A percentile compares a stretch with the other conserved stretches of the same genome.
Evolutionary conservation across 2,329 filamentous ascomycete genomes (phyloP).

Genomic region (Verticillium isaacii): DNA sequence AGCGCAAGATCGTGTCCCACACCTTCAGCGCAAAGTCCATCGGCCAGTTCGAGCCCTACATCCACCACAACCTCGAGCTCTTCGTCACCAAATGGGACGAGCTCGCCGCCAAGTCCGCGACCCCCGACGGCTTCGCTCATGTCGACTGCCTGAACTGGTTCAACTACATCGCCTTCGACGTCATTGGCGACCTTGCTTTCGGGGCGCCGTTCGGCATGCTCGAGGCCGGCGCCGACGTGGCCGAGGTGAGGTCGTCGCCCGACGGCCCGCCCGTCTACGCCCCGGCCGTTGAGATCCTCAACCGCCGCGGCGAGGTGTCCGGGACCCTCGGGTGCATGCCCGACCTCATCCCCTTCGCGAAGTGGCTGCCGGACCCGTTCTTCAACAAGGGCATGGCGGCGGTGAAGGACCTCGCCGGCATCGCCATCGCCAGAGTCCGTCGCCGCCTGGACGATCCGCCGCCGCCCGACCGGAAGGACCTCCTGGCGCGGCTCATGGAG

Average conservation of each 20-base stretch:
- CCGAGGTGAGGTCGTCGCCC: slow-evolving; percentile 63
- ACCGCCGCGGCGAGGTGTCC: slow-evolving; percentile 81
- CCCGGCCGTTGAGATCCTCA: slow-evolving; percentile 81
- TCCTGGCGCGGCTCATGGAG: slow-evolving; percentile 80
- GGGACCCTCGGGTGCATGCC: slow-evolving; percentile 74
- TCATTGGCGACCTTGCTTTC: slow-evolving; percentile 24
- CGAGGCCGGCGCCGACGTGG: slow-evolving; percentile 64
- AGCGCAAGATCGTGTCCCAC: slow-evolving; percentile 83
- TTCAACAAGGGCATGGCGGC: slow-evolving; percentile 70
- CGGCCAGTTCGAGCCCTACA: slow-evolving; percentile 83
- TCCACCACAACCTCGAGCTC: slow-evolving; percentile 70
- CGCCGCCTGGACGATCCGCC: slow-evolving; percentile 66
- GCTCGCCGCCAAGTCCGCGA: slow-evolving; percentile 42
- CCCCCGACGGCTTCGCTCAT: slow-evolving; percentile 47
- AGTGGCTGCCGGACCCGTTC: slow-evolving; percentile 77
- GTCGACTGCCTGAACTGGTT: slow-evolving; percentile 62
- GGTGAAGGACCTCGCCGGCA: slow-evolving; percentile 77
- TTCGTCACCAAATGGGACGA: slow-evolving; percentile 71
- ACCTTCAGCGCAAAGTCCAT: slow-evolving; percentile 82
- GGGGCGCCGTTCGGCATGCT: slow-evolving; percentile 22
- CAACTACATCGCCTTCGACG: slow-evolving; percentile 22
- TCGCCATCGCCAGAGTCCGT: slow-evolving; percentile 78
- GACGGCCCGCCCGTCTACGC: slow-evolving; percentile 62
- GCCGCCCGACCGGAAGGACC: slow-evolving; percentile 65
- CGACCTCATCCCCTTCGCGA: slow-evolving; percentile 71